These are phyloP conservation scores for Hemerocallis citrina DNA, from an alignment of 106 monocot genomes.

Conservation along the genomic window DNA sequence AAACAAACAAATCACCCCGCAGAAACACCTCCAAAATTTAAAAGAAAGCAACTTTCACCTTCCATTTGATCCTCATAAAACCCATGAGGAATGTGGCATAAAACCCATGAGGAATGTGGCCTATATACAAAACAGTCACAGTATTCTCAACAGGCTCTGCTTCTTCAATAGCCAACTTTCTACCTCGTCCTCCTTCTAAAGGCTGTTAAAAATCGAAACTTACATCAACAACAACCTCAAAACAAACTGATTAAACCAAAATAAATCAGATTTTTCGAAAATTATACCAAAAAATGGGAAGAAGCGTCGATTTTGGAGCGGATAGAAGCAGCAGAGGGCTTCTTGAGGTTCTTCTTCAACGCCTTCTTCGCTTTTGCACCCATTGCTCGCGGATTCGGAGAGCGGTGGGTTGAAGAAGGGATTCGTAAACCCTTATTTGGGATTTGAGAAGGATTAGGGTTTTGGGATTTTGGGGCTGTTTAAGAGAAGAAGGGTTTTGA, in stretches of 20 bases:
- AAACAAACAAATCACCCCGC: neutral
- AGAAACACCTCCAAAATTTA: no score
- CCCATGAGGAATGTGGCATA: no score
- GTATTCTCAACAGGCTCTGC: conserved; percentile 25
- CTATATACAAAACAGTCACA: conserved; percentile 70
- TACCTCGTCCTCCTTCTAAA: conserved; percentile 44
- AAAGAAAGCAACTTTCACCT: conserved; percentile 35
- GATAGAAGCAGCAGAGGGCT: conserved; percentile 24
- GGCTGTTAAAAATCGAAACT: conserved; percentile 34
- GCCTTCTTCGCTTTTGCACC: conserved; percentile 73
- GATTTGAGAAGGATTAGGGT: no score
- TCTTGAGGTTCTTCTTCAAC: conserved; percentile 52
- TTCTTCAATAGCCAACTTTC: conserved; percentile 13
- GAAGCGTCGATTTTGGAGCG: conserved; percentile 29
- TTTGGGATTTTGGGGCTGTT: no score
- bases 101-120: conserved; percentile 96
- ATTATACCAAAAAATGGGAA: conserved; percentile 59
- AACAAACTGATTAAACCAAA: conserved; percentile 1
- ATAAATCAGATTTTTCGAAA: no score
- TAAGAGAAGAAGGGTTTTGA: no score
- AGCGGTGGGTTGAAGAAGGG: no score
- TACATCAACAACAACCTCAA: neutral
- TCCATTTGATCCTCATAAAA: conserved; percentile 97
- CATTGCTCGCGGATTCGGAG: no score
- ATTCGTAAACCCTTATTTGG: no score